Percentiles rank a stretch among this genome's conserved stretches.
Evolutionary conservation across 495 filamentous ascomycete genomes (phyloP).

Genomic region (Bacidia rubella): DNA sequence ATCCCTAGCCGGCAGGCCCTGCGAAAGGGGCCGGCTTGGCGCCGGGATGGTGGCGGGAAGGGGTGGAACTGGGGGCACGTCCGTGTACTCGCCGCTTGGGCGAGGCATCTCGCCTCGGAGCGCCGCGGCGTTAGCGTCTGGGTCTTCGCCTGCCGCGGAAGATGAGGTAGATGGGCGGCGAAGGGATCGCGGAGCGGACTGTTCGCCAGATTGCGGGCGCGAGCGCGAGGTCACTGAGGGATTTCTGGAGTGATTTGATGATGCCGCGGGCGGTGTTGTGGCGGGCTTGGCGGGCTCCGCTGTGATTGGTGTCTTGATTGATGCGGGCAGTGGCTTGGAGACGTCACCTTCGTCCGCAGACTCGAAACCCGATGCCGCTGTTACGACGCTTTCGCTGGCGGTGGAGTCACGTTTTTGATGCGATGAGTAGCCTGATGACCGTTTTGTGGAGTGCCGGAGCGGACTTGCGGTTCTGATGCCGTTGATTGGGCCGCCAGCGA

Average conservation of each 20-base stretch:
- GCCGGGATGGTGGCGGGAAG: constrained; percentile 12
- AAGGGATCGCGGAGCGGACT: constrained; percentile 37
- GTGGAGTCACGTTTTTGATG: constrained; percentile 21
- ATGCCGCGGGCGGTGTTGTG: constrained; percentile 11
- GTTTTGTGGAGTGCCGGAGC: constrained; percentile 23
- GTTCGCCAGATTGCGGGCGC: neutral
- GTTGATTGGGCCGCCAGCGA: constrained; percentile 45
- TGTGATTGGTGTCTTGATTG: constrained; percentile 1
- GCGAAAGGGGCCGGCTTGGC: neutral
- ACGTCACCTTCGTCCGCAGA: constrained; percentile 16
- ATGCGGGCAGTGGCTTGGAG: constrained; percentile 10
- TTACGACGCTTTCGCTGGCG: constrained; percentile 39
- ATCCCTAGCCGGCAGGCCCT: constrained; percentile 2
- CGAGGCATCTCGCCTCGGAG: constrained; percentile 15
- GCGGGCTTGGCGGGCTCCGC: constrained; percentile 1
- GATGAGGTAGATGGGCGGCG: constrained; percentile 38
- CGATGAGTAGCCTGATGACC: neutral
- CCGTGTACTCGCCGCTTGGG: constrained; percentile 3
- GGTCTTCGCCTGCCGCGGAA: constrained; percentile 16
- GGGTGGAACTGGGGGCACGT: constrained; percentile 18
- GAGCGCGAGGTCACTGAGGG: too few relatives aligned
- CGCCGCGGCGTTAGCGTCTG: constrained; percentile 17
- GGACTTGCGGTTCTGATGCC: constrained; percentile 21
- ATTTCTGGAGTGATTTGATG: constrained; percentile 1
- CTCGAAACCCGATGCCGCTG: constrained; percentile 17